Evolutionary conservation across 1,284 basidiomycete species (phyloP), one percentile per base, ranked within the genome.

Genomic region (Ceratobasidium sp.): DNA sequence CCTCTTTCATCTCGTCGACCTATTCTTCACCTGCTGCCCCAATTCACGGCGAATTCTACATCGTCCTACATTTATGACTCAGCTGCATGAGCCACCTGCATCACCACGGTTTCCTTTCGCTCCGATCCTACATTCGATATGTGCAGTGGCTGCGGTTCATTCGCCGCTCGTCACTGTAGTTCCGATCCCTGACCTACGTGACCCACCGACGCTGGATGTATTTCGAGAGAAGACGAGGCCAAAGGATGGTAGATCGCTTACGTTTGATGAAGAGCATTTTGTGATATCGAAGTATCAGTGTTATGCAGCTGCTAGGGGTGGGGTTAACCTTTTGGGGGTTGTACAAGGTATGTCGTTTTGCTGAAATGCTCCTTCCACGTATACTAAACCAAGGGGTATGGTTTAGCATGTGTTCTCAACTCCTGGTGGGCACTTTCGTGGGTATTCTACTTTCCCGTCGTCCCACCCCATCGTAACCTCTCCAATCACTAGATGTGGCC

Each of bases 381-480:
- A 41, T 11, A 41, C 36, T 4, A 11, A 5, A 11, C 11, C 36
- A 41, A 41, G 31, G 41, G 17, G 47, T 27, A 48, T 24, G 22
- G 2, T 33, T 14, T 33, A 71, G 67, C 54, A 1, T 59, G 44
- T 45, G 59, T 71, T 31, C 48, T 71, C 47, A 71, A 57, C 44
- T 14, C 54, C 45, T 71, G 67, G 67, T 71, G 67, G 67, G 22
- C 67, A n/a, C 59, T 71, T 54, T 59, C 54, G 67, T 71, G 29
- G 7, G 67, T 71, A 29, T 14, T 9, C 36, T 11, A 41, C 11
- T 41, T 41, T 11, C 36, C 8, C 24, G n/a, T 44, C 15, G 22
- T 29, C 15, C 4, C 9, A 29, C 27, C 15, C 14, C 7, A 8
- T 27, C 14, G 27, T 29, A 24, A 29, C 45, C 45, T 63, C 31